Base-by-base conservation (phyloP, 2,329 filamentous ascomycete genomes). In the Acrodontium crateriforme region DNA sequence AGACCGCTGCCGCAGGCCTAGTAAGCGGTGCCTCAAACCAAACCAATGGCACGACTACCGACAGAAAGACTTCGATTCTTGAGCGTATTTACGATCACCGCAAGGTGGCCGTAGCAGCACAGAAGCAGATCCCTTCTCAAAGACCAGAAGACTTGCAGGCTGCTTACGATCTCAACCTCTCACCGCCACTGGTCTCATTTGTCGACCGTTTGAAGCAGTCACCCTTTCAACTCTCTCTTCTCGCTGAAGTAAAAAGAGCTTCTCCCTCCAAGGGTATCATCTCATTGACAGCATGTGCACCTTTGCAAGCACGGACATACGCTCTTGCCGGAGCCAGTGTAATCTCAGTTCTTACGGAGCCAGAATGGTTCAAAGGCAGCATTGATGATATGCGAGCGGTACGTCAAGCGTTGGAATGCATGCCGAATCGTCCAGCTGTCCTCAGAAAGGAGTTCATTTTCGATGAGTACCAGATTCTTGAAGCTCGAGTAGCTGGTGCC, bases 281-380 rank as follows among this genome's bases (percentile, higher is more conserved):
- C 37, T 82, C 85, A 1, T 66, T 92, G 2, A 73, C 82, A 15
- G 79, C 85, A 13, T 89, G 79, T 44, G 89, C 89, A 7, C 84
- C 89, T 14, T 74, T 77, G 4, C 89, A 98, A 55, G 89, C 91
- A 22, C 74, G 76, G 38, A 83, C 78, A 41, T 98, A 98, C 53
- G 89, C 91, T 7, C 68, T 89, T 28, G 85, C 89, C 5, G 91
- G 89, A 9, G 89, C 89, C 25, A 95, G 87, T 51, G 83, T 92
- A 20, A 98, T 98, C 41, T 95, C 89, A 2, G 89, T 98, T n/a
- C 69, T 98, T 25, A 98, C 89, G 0, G 89, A 98, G 56, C 89
- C 91, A 0, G 80, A 95, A 49, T 98, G 89, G 89, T 98, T 98
- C 65, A 95, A 94, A 59, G 89, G 89, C 25, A 92, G 79, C 55